A percentile compares a stretch with the other conserved stretches of the same genome.
These are phyloP conservation scores for Nissolia schottii DNA, from an alignment of 306 rosid species.

Conservation along the genomic window DNA sequence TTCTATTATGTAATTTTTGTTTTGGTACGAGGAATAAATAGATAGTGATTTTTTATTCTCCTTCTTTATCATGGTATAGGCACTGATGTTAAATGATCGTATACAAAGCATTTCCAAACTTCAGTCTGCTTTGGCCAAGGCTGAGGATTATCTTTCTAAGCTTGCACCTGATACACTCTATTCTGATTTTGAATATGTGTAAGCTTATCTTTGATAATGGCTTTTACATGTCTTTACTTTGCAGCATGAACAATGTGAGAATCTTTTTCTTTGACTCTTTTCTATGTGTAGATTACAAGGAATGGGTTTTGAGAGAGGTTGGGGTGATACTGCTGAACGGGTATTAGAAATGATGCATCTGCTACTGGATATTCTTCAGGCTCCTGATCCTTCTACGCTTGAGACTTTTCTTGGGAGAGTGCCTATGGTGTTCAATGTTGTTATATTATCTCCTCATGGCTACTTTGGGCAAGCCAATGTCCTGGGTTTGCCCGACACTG, in stretches of 20 bases:
- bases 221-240: background rate
- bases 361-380: conserved; percentile 83
- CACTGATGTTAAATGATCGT: conserved; percentile 79
- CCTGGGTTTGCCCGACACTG: conserved; percentile 96
- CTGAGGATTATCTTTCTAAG: conserved; percentile 74
- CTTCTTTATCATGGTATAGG: conserved; percentile 42
- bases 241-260: background rate
- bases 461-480: conserved; percentile 97
- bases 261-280: background rate
- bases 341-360: conserved; percentile 75
- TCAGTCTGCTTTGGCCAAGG: conserved; percentile 69
- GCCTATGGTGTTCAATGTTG: conserved; percentile 94
- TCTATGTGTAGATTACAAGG: conserved; percentile 67
- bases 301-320: conserved; percentile 86
- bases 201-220: conserved; percentile 22
- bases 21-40: background rate
- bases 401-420: conserved; percentile 89
- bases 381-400: conserved; percentile 86
- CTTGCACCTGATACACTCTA: conserved; percentile 47
- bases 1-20: background rate
- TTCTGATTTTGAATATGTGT: conserved; percentile 80
- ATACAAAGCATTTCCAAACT: conserved; percentile 57
- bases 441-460: conserved; percentile 86
- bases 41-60: background rate
- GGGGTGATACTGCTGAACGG: conserved; percentile 80